Evolutionary conservation across 306 rosid genomes (phyloP), one percentile per base, ranked within the genome.

Genomic region (Cucurbita maxima): DNA sequence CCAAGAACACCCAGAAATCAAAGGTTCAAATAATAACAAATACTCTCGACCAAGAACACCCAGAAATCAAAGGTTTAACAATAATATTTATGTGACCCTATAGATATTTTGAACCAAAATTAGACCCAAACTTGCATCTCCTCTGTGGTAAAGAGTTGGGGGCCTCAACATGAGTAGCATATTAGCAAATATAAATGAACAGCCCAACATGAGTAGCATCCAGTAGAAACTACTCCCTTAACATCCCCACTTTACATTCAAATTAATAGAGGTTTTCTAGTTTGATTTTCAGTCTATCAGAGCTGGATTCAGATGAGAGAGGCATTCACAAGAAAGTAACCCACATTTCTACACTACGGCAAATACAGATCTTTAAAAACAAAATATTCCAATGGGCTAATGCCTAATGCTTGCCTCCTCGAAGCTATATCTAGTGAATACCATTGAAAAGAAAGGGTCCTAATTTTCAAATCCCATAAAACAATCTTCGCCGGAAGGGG

Each of bases 401-500:
- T 4, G 7, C 8, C 57, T 20, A 22, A 67, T 4, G 7, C 8
- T 25, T 22, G 22, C 57, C 20, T 68, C 57, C 54, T 43, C 54
- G 0, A 20, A 66, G 36, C 43, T 19, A 66, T 43, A 66, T 44
- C 72, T 66, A 43, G 6, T 43, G 37, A 9, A 43, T 18, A 72
- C 38, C 76, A 40, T 45, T 7, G 22, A 15, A 7, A 36, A 15
- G 16, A 40, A 14, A 19, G 43, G 6, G 34, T 44, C 55, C 50
- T n/a, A 45, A 44, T 13, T 67, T 67, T 67, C 72, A 5, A 67
- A 41, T 25, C 9, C 72, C 54, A 67, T 67, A 44, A 67, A 67
- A 45, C 10, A n/a, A 76, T 68, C 81, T 72, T 76, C 74, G 64
- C 30, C 70, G 68, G 45, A 45, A 3, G 34, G 20, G 80, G 77